Base-by-base conservation (phyloP, 208 protist species). In the Borovskyia barvae region DNA sequence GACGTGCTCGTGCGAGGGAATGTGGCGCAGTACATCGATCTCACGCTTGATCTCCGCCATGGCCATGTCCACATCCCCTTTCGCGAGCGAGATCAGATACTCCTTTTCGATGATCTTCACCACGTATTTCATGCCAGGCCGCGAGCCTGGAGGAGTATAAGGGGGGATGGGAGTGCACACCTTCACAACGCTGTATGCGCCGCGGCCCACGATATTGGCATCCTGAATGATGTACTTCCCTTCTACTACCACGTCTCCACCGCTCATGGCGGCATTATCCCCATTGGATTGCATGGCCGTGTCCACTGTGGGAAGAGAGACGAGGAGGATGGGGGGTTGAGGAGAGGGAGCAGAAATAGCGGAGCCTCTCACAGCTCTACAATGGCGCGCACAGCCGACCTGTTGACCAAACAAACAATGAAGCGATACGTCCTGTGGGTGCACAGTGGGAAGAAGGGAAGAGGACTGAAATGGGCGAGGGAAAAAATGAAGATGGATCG, bases 51-150 rank as follows among this genome's bases (percentile, higher is more conserved):
- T 85, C 66, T 96, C 90, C 17, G 78, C 85, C 85, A 89, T 92
- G 20, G 85, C 87, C 33, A 85, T 71, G 33, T 93, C 86, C 25
- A 95, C 85, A 51, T 96, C 83, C 3, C 86, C 85, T 41, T 93
- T 92, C 5, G 84, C 83, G 20, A 92, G 61, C 3, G 85, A 92
- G 40, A 91, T 85, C 30, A 96, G 76, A 53, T 94, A 90, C 40
- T 89, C 84, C 66, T 96, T 96, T 48, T 88, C 77, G 60, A 96
- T 93, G 11, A 96, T 88, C 58, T 96, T 96, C 29, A 90, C 85
- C 26, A 96, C 90, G 64, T 85, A 82, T 52, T 90, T 90, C 87
- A 94, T 94, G 7, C 63, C 81, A 26, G 72, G 63, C 11, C 54
- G 53, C n/a, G 72, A 80, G 33, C 76, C 82, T 30, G 84, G 87